These are phyloP conservation scores for Eucalyptus marginata DNA, from an alignment of 345 rosid species.

Conservation along the genomic window DNA sequence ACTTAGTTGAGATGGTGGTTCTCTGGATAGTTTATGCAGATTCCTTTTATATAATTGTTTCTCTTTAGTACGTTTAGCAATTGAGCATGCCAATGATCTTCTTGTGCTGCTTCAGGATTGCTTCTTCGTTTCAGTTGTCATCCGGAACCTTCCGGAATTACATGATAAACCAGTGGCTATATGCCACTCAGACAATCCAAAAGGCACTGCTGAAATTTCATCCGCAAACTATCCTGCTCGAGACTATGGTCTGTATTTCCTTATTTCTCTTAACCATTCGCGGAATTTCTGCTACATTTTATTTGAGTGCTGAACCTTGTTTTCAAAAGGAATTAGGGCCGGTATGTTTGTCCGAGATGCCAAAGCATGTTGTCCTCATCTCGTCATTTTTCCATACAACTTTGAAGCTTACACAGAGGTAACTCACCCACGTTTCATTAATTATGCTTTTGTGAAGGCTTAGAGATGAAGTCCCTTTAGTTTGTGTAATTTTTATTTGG, in stretches of 20 bases:
- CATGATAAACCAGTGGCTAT: conserved; percentile 84
- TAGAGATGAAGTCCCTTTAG: background rate
- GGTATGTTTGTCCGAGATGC: conserved; percentile 96
- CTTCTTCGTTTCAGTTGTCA: conserved; percentile 87
- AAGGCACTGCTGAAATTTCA: conserved; percentile 97
- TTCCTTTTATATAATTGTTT: background rate
- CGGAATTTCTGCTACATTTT: background rate
- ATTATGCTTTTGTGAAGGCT: background rate
- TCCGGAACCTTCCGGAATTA: conserved; percentile 57
- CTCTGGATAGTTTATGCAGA: background rate
- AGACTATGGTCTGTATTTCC: conserved; percentile 54
- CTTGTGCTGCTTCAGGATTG: conserved; percentile 54
- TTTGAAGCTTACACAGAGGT: conserved; percentile 91
- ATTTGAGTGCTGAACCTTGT: background rate
- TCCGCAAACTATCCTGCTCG: conserved; percentile 97
- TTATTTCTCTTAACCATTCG: background rate
- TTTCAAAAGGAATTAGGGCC: conserved; percentile 56
- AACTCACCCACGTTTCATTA: background rate
- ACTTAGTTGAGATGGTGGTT: background rate
- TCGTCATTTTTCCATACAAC: conserved; percentile 77
- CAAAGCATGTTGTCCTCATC: conserved; percentile 79
- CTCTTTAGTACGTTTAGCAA: background rate
- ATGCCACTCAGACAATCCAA: conserved; percentile 83
- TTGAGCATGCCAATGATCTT: background rate
- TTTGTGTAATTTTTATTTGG: background rate